A percentile compares a stretch with the other conserved stretches of the same genome.
Evolutionary conservation across 768 basidiomycete species (phyloP).

Genomic region (Lactarius tabidus): DNA sequence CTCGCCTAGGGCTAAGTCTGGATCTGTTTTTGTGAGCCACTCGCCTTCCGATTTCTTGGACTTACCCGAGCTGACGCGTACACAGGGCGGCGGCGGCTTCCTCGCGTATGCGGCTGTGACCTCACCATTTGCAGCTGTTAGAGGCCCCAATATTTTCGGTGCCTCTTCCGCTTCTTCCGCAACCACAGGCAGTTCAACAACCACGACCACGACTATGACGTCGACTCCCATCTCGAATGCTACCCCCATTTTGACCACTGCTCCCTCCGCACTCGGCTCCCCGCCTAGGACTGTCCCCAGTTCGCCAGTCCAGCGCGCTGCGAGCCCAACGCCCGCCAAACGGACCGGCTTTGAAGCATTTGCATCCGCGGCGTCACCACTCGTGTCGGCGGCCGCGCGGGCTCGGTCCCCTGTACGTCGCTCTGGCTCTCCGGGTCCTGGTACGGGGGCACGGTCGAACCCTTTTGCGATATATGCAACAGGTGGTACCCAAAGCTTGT

Average conservation of each 20-base stretch:
- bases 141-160: conserved; percentile 55
- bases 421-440: conserved; percentile 39
- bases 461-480: conserved; percentile 43
- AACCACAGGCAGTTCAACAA: conserved; percentile 28
- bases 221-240: conserved; percentile 5
- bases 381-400: conserved; percentile 48
- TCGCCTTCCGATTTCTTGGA: not conserved
- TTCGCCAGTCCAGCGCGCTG: conserved; percentile 22
- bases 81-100: conserved; percentile 48
- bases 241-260: conserved; percentile 6
- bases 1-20: conserved; percentile 19
- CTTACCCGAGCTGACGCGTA: conserved; percentile 17
- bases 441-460: conserved; percentile 48
- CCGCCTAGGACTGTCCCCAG: conserved; percentile 19
- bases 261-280: conserved; percentile 15
- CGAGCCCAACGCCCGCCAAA: conserved; percentile 40
- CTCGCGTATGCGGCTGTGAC: conserved; percentile 72
- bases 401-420: conserved; percentile 49
- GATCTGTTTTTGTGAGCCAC: conserved; percentile 19
- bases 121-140: conserved; percentile 72
- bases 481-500: conserved; percentile 46
- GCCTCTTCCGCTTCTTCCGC: conserved; percentile 33
- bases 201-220: conserved; percentile 27
- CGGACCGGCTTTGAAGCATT: conserved; percentile 57
- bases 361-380: conserved; percentile 47